Evolutionary conservation across 352 stramenopile species (phyloP).

Genomic region (Pythium monospermum): DNA sequence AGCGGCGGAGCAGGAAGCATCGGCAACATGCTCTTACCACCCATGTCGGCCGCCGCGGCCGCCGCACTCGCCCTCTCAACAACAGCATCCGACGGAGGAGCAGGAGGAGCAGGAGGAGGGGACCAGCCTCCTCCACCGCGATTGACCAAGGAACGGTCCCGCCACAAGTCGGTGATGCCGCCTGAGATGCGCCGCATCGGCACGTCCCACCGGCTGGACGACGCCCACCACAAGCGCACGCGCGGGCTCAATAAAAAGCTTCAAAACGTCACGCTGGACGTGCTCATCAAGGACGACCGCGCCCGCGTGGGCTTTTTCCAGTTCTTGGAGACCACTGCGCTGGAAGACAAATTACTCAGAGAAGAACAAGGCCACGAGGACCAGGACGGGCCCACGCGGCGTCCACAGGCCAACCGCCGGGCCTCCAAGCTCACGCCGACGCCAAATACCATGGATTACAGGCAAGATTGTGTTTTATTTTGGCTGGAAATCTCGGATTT

Average conservation of each 20-base stretch:
- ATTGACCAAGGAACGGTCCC: not conserved
- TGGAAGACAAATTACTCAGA: constrained; percentile 37
- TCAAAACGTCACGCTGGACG: constrained; percentile 39
- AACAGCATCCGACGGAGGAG: not conserved
- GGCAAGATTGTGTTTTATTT: constrained; percentile 60
- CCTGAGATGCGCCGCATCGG: constrained; percentile 6
- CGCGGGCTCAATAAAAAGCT: constrained; percentile 30
- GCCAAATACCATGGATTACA: constrained; percentile 35
- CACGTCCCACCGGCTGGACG: constrained; percentile 1
- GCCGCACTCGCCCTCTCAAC: not conserved
- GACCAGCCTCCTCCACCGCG: not conserved
- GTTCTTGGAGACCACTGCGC: constrained; percentile 35
- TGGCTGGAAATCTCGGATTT: constrained; percentile 66
- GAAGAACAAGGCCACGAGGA: constrained; percentile 5
- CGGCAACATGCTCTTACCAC: not conserved
- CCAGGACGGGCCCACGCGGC: not conserved
- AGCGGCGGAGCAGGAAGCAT: not conserved
- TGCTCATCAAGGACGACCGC: constrained; percentile 49
- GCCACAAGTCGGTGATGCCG: constrained; percentile 8
- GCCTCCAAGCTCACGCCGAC: constrained; percentile 25
- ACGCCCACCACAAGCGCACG: too few relatives aligned
- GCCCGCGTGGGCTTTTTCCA: constrained; percentile 52
- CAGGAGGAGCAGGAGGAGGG: not conserved
- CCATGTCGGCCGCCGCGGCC: not conserved
- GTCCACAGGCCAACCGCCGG: constrained; percentile 13